Conservation (phyloP, 495 filamentous ascomycete species). For the Stereocaulon alpinum region DNA sequence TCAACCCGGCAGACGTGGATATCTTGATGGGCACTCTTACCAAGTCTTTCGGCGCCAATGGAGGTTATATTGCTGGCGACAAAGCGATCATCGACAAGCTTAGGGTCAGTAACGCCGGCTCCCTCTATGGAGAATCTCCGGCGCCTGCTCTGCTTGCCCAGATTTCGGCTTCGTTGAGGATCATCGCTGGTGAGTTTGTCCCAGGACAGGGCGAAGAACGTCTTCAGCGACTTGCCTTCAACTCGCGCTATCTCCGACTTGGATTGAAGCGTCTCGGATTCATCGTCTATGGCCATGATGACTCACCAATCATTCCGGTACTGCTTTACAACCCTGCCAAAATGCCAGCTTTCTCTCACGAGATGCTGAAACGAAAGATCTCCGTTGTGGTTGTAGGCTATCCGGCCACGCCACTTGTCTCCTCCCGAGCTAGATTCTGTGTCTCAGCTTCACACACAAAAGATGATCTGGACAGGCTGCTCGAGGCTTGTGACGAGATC, state of each 20-base stretch:
- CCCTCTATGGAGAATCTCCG: slow-evolving; percentile 79
- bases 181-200: slow-evolving; percentile 77
- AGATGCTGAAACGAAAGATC: slow-evolving; percentile 95
- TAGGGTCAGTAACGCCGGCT: slow-evolving; percentile 71
- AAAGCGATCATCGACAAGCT: slow-evolving; percentile 89
- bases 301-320: slow-evolving; percentile 91
- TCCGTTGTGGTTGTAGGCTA: slow-evolving; percentile 98
- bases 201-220: slow-evolving; percentile 94
- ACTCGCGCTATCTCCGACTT: slow-evolving; percentile 92
- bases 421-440: slow-evolving; percentile 89
- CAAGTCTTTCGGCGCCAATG: slow-evolving; percentile 97
- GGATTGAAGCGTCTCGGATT: slow-evolving; percentile 94
- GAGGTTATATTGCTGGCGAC: slow-evolving; percentile 87
- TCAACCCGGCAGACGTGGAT: slow-evolving; percentile 81
- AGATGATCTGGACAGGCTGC: slow-evolving; percentile 86
- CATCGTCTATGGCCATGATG: slow-evolving; percentile 94
- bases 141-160: slow-evolving; percentile 80
- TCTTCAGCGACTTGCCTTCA: slow-evolving; percentile 92
- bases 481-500: slow-evolving; percentile 85
- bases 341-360: slow-evolving; percentile 94
- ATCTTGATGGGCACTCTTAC: slow-evolving; percentile 97
- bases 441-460: slow-evolving; percentile 95
- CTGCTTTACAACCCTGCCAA: slow-evolving; percentile 94
- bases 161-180: slow-evolving; percentile 69
- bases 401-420: slow-evolving; percentile 91